phyloP scores from a whole-genome alignment of 148 eudicot species.

The Suaeda aralocaspica region DNA sequence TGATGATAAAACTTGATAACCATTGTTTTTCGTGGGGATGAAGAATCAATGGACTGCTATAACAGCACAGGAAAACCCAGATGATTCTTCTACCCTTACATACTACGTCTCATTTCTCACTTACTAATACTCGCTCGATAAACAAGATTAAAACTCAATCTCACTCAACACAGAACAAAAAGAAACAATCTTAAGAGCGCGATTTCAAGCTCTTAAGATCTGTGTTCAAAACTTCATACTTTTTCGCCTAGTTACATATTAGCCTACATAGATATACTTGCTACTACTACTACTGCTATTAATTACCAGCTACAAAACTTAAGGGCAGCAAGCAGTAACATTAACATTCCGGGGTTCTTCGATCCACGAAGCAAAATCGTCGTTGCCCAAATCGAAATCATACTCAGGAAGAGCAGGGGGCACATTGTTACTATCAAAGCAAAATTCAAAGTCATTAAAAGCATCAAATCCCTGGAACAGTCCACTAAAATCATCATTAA shows the following conservation, averaged over 20 bases:
- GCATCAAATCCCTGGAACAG: constrained; percentile 35
- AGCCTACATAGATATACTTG: constrained; percentile 6
- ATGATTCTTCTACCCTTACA: constrained; percentile 19
- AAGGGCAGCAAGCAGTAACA: constrained; percentile 64
- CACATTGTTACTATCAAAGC: constrained; percentile 26
- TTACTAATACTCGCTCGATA: constrained; percentile 5
- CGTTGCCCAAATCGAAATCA: constrained; percentile 49
- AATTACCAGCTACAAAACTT: constrained; percentile 72
- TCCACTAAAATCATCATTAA: constrained; percentile 39
- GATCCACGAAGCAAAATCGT: constrained; percentile 46
- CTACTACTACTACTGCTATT: constrained; percentile 14
- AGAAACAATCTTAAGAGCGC: constrained; percentile 22
- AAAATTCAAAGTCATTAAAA: constrained; percentile 39
- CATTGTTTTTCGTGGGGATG: constrained; percentile 5
- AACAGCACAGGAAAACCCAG: constrained; percentile 77
- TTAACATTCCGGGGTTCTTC: constrained; percentile 58
- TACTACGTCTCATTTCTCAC: constrained; percentile 12
- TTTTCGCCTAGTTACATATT: constrained; percentile 5
- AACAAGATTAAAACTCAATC: constrained; percentile 22
- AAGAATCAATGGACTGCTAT: constrained; percentile 57
- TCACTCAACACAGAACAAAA: constrained; percentile 22
- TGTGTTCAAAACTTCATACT: constrained; percentile 28
- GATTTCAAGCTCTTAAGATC: constrained; percentile 19
- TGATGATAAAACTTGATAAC: background rate
- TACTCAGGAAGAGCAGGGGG: constrained; percentile 52